Evolutionary conservation across 331 rosid species (phyloP).

Genomic region (Malus hybrid): DNA sequence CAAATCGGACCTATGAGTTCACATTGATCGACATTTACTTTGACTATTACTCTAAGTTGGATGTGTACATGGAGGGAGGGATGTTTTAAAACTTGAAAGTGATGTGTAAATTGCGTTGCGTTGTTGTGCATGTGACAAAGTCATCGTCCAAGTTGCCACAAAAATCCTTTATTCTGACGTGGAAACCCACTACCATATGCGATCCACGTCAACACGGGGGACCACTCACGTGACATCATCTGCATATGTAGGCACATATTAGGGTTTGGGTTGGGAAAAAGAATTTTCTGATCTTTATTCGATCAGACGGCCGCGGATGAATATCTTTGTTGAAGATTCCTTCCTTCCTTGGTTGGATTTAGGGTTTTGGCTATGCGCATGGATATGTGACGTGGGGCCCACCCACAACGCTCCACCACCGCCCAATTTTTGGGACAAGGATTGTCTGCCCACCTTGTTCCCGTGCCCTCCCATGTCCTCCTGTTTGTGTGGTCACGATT

Average conservation of each 20-base stretch:
- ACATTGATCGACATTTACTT: background rate
- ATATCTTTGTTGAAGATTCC: background rate
- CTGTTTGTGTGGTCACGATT: too few species aligned
- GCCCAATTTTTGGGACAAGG: background rate
- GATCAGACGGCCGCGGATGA: slow-evolving; percentile 8
- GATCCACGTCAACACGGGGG: slow-evolving; percentile 11
- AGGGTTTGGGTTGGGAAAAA: background rate
- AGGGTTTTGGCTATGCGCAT: background rate
- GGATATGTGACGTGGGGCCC: slow-evolving; percentile 4
- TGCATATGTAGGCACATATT: background rate
- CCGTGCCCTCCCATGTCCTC: too few species aligned
- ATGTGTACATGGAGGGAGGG: background rate
- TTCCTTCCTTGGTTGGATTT: slow-evolving; percentile 9
- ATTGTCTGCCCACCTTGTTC: too few species aligned
- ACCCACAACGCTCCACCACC: slow-evolving; percentile 7
- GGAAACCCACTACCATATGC: slow-evolving; percentile 11
- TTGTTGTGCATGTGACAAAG: background rate
- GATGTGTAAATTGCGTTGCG: background rate
- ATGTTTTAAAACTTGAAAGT: background rate
- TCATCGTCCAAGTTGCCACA: background rate
- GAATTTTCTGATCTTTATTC: background rate
- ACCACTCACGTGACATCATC: slow-evolving; percentile 12
- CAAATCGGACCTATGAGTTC: slow-evolving; percentile 4
- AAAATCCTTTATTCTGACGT: background rate
- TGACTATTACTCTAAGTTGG: background rate